These are phyloP conservation scores for Alternaria arborescens DNA, from an alignment of 2,329 filamentous ascomycete genomes.

Conservation along the genomic window DNA sequence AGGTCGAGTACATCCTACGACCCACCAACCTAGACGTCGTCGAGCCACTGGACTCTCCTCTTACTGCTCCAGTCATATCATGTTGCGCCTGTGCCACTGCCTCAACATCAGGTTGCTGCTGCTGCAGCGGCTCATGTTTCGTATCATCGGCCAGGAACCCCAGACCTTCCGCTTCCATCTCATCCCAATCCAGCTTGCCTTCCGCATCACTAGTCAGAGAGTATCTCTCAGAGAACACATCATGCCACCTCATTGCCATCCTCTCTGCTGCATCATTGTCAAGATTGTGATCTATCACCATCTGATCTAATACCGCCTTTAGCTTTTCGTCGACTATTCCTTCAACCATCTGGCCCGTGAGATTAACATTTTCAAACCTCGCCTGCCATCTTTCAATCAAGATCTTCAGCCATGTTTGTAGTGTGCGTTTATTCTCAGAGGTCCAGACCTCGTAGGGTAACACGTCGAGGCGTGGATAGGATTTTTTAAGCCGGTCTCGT, in stretches of 20 bases:
- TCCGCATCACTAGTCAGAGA: constrained; percentile 15
- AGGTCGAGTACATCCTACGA: constrained; percentile 27
- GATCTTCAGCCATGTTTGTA: constrained; percentile 43
- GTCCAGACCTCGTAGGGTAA: constrained; percentile 40
- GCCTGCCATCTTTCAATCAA: constrained; percentile 34
- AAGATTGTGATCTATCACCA: constrained; percentile 36
- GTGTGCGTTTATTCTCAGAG: constrained; percentile 22
- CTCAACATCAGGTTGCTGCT: not conserved
- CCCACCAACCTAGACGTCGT: not conserved
- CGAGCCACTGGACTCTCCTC: not conserved
- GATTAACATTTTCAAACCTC: constrained; percentile 26
- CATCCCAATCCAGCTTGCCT: constrained; percentile 21
- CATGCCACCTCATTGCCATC: constrained; percentile 35
- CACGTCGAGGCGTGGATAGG: constrained; percentile 37
- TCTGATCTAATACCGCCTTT: constrained; percentile 31
- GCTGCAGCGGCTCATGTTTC: not conserved
- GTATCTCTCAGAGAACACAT: constrained; percentile 21
- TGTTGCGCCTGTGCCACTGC: not conserved
- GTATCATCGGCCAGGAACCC: constrained; percentile 20
- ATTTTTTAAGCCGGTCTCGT: constrained; percentile 27
- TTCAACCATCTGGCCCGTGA: not conserved
- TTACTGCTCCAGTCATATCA: not conserved
- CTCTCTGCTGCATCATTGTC: constrained; percentile 32
- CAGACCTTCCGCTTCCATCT: constrained; percentile 30
- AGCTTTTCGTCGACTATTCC: constrained; percentile 20